Percentiles rank a stretch among this genome's conserved stretches.
Evolutionary conservation across 73 alveolate species (phyloP).

Genomic region (Paramecium tetraurelia): DNA sequence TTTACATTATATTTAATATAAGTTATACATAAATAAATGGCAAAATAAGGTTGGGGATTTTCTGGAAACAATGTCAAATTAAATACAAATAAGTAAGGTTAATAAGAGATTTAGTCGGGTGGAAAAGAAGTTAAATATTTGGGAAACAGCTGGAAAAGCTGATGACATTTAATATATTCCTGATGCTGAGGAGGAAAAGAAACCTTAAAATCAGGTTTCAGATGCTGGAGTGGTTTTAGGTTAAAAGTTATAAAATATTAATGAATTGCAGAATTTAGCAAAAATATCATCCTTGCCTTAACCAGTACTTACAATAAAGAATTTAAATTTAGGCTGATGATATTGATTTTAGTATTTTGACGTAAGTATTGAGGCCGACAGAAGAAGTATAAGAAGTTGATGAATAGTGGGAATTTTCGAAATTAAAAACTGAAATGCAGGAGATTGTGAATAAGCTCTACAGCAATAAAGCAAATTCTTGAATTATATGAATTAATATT

Average conservation of each 20-base stretch:
- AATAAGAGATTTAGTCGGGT: background rate
- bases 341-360: slow-evolving; percentile 31
- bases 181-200: slow-evolving; percentile 43
- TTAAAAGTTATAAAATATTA: slow-evolving; percentile 10
- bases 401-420: slow-evolving; percentile 48
- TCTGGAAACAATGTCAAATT: slow-evolving; percentile 22
- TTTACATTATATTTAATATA: background rate
- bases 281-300: background rate
- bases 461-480: background rate
- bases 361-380: background rate
- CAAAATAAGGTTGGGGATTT: slow-evolving; percentile 57
- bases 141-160: slow-evolving; percentile 55
- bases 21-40: background rate
- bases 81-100: background rate
- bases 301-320: background rate
- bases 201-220: slow-evolving; percentile 26
- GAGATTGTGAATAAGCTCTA: slow-evolving; percentile 29
- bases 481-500: background rate
- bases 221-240: slow-evolving; percentile 42
- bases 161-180: slow-evolving; percentile 39
- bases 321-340: slow-evolving; percentile 8
- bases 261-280: background rate
- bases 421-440: slow-evolving; percentile 43
- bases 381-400: slow-evolving; percentile 18
- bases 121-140: slow-evolving; percentile 25